Percentiles rank a stretch among this genome's conserved stretches.
Conservation (phyloP, 2,329 filamentous ascomycete species). For the Acrodontium crateriforme region DNA sequence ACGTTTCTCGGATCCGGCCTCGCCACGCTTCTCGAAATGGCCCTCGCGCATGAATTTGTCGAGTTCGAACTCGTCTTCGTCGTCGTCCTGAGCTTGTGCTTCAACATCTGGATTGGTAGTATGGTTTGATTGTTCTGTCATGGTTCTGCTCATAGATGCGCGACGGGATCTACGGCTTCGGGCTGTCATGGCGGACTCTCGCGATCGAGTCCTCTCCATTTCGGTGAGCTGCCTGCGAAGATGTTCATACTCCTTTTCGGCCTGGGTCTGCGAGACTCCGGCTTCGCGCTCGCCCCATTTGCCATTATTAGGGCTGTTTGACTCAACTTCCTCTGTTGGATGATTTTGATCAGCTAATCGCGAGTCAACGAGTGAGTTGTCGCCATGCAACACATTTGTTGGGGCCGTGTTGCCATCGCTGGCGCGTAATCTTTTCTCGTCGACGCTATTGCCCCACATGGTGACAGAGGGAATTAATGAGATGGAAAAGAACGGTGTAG, state of each 20-base stretch:
- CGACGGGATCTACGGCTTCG: not conserved
- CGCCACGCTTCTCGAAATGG: slow-evolving; percentile 59
- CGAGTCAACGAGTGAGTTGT: slow-evolving; percentile 11
- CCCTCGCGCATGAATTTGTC: slow-evolving; percentile 58
- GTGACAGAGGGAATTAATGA: not conserved
- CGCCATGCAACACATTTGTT: slow-evolving; percentile 16
- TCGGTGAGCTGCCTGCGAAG: slow-evolving; percentile 42
- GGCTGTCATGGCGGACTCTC: slow-evolving; percentile 9
- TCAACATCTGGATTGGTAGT: slow-evolving; percentile 20
- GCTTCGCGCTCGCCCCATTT: slow-evolving; percentile 51
- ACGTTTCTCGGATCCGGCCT: slow-evolving; percentile 57
- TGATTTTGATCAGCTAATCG: slow-evolving; percentile 9
- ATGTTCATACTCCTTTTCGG: slow-evolving; percentile 46
- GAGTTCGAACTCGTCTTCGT: slow-evolving; percentile 50
- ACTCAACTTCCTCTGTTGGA: slow-evolving; percentile 17
- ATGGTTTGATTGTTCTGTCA: not conserved
- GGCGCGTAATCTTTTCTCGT: slow-evolving; percentile 14
- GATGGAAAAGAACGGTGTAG: not conserved
- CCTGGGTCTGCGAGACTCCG: slow-evolving; percentile 36
- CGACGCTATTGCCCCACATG: slow-evolving; percentile 17
- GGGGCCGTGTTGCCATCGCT: slow-evolving; percentile 6
- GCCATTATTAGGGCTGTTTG: slow-evolving; percentile 28
- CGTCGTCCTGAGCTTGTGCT: slow-evolving; percentile 32
- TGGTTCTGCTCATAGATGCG: not conserved
- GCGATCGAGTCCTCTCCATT: slow-evolving; percentile 33